Base-by-base conservation (phyloP, 495 filamentous ascomycete species). In the Chaetomium tenue region DNA sequence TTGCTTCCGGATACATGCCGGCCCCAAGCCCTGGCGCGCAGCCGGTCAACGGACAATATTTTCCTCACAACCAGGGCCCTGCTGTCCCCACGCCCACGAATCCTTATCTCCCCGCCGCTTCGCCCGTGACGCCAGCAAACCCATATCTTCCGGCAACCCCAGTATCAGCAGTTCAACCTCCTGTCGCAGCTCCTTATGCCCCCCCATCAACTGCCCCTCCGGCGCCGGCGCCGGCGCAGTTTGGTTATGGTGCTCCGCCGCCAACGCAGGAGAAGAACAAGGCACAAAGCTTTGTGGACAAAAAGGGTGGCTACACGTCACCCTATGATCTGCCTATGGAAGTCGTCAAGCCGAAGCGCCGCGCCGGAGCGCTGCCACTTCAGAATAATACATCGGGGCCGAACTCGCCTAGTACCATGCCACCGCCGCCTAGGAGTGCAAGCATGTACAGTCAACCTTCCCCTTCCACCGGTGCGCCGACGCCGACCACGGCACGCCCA, bases 251-350 rank as follows among this genome's bases (percentile, higher is more conserved):
- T 3, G 75, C 74, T n/a, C 75, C 78, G 22, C 67, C 73, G 16
- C 70, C 74, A 3, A 80, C 60, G 52, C 79, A 66, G 65, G 70
- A 70, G 71, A 76, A 74, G 71, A 82, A 69, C 67, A 89, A 84
- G 66, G 83, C 87, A 0, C 80, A 89, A 65, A 97, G 93, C 71
- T 98, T 96, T 74, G 90, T 85, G 6, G 88, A 92, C 71, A 93
- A 92, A 66, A 98, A 95, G 74, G 88, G 92, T 48, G 93, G 93
- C 12, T 98, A 98, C 72, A 83, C 86, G 37, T 97, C 92, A 26
- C 94, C 94, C 5, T 98, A 96, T 68, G 94, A 98, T 75, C 83
- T 98, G 5, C 94, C 94, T 3, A 91, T 95, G 76, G 93, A 96
- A 54, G 82, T 97, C 18, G 82, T 87, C 20, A 85, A 85, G 60